A percentile compares a stretch with the other conserved stretches of the same genome.
Conservation (phyloP, 108 stramenopile species). For the Nitzschia sp. region DNA sequence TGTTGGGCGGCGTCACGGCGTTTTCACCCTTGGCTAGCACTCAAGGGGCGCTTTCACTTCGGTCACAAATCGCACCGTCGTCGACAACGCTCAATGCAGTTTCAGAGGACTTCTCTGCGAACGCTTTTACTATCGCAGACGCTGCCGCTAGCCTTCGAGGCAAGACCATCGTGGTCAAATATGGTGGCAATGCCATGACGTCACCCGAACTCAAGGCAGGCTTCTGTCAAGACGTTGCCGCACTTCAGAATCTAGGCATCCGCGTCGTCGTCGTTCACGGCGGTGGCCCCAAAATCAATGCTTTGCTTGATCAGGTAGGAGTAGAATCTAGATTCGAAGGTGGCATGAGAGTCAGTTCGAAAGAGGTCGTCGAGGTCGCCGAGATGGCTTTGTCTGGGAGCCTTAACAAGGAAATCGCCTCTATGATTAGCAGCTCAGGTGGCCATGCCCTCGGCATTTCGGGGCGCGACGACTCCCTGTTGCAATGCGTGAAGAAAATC, state of each 20-base stretch:
- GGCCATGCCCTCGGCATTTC: constrained; percentile 87
- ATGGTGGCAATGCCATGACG: constrained; percentile 95
- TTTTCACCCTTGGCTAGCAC: constrained; percentile 2
- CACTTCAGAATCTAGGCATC: constrained; percentile 84
- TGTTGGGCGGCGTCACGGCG: background rate
- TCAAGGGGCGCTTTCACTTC: background rate
- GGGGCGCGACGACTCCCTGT: constrained; percentile 88
- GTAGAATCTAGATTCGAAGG: constrained; percentile 86
- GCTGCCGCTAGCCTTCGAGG: constrained; percentile 66
- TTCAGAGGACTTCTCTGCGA: constrained; percentile 51
- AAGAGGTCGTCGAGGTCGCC: constrained; percentile 92
- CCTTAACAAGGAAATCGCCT: constrained; percentile 92
- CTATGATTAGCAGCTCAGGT: constrained; percentile 79
- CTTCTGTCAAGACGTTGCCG: constrained; percentile 85
- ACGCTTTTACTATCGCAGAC: constrained; percentile 62
- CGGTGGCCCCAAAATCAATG: constrained; percentile 93
- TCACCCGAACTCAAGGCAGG: constrained; percentile 75
- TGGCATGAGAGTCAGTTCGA: constrained; percentile 88
- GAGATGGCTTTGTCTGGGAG: constrained; percentile 96
- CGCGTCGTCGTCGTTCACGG: constrained; percentile 93
- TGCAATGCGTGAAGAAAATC: constrained; percentile 76
- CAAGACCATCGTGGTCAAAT: constrained; percentile 84
- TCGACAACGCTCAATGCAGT: constrained; percentile 14
- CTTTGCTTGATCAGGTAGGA: constrained; percentile 81
- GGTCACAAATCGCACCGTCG: constrained; percentile 5